These are phyloP conservation scores for Diaporthe caulivora DNA, from an alignment of 2,329 filamentous ascomycete species.

Conservation along the genomic window DNA sequence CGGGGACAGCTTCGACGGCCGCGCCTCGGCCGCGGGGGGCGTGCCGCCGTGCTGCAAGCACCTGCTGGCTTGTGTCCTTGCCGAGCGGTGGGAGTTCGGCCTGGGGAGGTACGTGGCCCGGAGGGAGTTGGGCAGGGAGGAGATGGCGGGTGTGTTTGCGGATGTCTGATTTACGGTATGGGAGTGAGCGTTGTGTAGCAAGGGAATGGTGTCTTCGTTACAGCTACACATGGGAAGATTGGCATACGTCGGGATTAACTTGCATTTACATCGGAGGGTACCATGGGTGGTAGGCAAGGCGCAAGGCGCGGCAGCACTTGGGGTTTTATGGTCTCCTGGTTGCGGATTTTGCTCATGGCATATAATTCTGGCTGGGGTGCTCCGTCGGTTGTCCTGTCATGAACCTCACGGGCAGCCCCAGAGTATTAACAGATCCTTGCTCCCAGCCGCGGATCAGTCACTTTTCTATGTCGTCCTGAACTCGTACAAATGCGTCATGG, in stretches of 20 bases:
- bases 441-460: conserved; percentile 25
- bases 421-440: conserved; percentile 44
- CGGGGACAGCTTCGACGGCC: conserved; percentile 58
- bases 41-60: conserved; percentile 83
- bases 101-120: conserved; percentile 70
- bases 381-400: conserved; percentile 37
- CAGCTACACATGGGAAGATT: not conserved
- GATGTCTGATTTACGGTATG: conserved; percentile 49
- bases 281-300: not conserved
- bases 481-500: conserved; percentile 44
- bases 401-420: conserved; percentile 35
- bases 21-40: conserved; percentile 40
- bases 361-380: conserved; percentile 33
- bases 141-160: conserved; percentile 78
- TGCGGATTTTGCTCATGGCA: conserved; percentile 37
- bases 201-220: not conserved
- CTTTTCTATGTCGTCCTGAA: conserved; percentile 42
- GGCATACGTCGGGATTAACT: not conserved
- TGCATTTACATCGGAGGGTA: not conserved
- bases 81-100: conserved; percentile 70
- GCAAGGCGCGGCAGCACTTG: not conserved
- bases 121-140: conserved; percentile 68
- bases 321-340: not conserved
- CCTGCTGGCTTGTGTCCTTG: conserved; percentile 84
- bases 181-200: not conserved